phyloP scores from a whole-genome alignment of 106 monocot species.

The Dactylorhiza incarnata region DNA sequence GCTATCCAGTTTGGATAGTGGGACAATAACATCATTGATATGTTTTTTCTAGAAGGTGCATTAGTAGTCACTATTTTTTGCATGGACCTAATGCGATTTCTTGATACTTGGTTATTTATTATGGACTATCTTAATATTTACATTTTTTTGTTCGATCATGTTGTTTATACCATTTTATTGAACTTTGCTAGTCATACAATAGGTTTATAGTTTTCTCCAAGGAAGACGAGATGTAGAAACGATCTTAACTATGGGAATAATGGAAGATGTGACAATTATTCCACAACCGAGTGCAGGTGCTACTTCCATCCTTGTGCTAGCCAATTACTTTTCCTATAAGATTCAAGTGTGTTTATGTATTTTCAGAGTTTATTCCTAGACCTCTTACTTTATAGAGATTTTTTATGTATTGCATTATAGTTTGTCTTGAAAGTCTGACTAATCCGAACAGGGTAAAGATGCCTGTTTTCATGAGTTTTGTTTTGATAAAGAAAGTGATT shows the following conservation, averaged over 20 bases:
- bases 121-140: neutral
- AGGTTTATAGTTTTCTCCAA: slow-evolving; percentile 92
- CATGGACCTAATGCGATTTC: neutral
- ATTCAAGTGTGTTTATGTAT: neutral
- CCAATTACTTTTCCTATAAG: neutral
- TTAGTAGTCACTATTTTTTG: neutral
- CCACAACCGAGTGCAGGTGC: slow-evolving; percentile 87
- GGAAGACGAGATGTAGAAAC: slow-evolving; percentile 93
- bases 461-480: too few relatives aligned
- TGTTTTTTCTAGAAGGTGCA: neutral
- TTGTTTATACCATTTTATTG: slow-evolving; percentile 1
- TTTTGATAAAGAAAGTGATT: too few relatives aligned
- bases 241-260: slow-evolving; percentile 96
- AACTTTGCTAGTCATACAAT: neutral
- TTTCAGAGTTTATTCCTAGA: neutral
- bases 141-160: neutral
- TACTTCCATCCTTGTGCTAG: neutral
- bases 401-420: neutral
- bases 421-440: neutral
- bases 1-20: neutral
- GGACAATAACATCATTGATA: slow-evolving; percentile 1
- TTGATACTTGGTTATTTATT: neutral
- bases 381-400: too few relatives aligned
- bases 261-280: slow-evolving; percentile 97
- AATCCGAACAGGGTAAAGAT: too few relatives aligned